Conservation (phyloP, 805 yeast genomes). For the Saccharomycopsis lassenensis region DNA sequence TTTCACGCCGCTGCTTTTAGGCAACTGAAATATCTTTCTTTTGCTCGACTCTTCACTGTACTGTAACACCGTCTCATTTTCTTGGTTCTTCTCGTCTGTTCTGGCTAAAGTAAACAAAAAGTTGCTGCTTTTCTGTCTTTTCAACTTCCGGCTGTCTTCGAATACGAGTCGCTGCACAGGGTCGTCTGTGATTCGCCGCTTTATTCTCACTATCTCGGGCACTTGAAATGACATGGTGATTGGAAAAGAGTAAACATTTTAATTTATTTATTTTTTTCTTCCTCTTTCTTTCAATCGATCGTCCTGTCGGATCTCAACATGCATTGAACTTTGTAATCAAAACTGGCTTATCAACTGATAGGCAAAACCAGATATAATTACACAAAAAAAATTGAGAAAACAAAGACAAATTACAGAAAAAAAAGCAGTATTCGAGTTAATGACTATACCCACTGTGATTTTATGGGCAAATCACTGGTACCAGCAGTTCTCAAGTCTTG, state of each 20-base stretch:
- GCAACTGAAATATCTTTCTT: too few relatives aligned
- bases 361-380: background rate
- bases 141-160: conserved; percentile 1
- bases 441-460: conserved; percentile 13
- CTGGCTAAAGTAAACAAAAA: conserved; percentile 3
- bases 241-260: too few relatives aligned
- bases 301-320: background rate
- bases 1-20: too few relatives aligned
- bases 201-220: conserved; percentile 70
- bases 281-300: background rate
- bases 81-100: too few relatives aligned
- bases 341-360: too few relatives aligned
- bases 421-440: background rate
- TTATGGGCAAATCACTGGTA: conserved; percentile 17
- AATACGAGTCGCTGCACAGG: conserved; percentile 65
- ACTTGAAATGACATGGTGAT: too few relatives aligned
- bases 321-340: too few relatives aligned
- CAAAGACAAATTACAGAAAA: conserved; percentile 1
- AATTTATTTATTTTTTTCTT: conserved; percentile 2
- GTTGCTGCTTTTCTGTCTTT: background rate
- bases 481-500: conserved; percentile 26
- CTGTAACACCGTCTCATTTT: too few relatives aligned
- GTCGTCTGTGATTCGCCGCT: conserved; percentile 78
- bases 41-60: too few relatives aligned
- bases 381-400: conserved; percentile 17